Evolutionary conservation across 2,329 filamentous ascomycete species (phyloP).

Genomic region (Pseudogymnoascus sp.): DNA sequence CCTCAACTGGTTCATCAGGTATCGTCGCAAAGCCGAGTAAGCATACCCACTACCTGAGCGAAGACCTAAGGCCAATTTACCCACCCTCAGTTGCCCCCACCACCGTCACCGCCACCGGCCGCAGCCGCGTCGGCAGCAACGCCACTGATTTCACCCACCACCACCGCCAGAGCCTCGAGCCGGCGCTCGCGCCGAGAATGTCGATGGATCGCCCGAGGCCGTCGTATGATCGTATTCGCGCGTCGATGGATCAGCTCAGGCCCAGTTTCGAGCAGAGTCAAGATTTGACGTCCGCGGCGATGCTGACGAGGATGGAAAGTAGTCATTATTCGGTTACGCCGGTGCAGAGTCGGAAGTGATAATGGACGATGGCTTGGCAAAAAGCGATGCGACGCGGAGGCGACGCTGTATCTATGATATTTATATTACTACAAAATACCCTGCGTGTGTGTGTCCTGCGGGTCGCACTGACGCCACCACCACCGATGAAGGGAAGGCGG

Average conservation of each 20-base stretch:
- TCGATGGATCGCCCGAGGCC: constrained; percentile 67
- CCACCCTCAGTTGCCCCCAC: constrained; percentile 83
- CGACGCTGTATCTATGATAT: constrained; percentile 4
- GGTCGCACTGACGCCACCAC: background rate
- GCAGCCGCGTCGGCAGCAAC: constrained; percentile 86
- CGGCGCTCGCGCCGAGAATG: constrained; percentile 36
- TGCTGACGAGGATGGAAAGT: constrained; percentile 78
- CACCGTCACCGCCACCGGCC: constrained; percentile 67
- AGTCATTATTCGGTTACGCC: constrained; percentile 38
- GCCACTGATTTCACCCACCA: constrained; percentile 76
- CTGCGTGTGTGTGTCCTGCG: background rate
- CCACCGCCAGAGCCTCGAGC: constrained; percentile 57
- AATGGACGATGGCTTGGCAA: too few relatives aligned
- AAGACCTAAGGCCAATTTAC: constrained; percentile 89
- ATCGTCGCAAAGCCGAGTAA: constrained; percentile 40
- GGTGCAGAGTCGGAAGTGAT: constrained; percentile 20
- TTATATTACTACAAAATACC: background rate
- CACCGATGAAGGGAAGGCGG: background rate
- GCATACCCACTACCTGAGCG: constrained; percentile 55
- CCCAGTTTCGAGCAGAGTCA: constrained; percentile 80
- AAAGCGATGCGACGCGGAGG: background rate
- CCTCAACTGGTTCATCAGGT: constrained; percentile 55
- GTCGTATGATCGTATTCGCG: constrained; percentile 81
- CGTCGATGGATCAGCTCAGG: constrained; percentile 82
- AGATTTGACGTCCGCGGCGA: constrained; percentile 86